Evolutionary conservation across 1,284 basidiomycete genomes (phyloP), one percentile per base, ranked within the genome.

Genomic region (Cystobasidium pallidum): DNA sequence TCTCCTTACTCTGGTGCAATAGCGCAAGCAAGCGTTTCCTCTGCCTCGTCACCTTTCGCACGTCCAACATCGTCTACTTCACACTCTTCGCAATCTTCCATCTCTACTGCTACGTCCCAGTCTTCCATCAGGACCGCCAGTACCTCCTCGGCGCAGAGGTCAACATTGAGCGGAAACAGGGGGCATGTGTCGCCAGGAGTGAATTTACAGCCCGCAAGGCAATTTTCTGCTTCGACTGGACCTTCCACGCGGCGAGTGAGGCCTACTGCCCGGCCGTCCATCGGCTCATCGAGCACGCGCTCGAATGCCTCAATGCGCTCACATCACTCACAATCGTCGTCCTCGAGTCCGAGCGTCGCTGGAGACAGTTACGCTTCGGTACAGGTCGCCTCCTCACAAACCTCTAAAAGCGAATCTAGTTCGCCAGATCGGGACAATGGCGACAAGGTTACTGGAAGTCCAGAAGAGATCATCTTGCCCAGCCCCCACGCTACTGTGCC

Each of bases 91-190:
- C 68, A 64, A 34, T 71, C 68, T 24, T 63, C 59, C 21, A 34
- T 71, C 28, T 71, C 68, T 7, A 71, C 68, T 24, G 62, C 68
- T 19, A 71, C 68, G 1, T 71, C 68, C 19, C 30, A 41, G 15
- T 71, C 68, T 7, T 63, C 68, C 30, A 64, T 71, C 7, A 36
- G 68, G 28, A 71, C 68, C 28, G 68, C 68, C 13, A 62, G 57
- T 21, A 71, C 68, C 17, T 71, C 68, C 19, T 71, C 68, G 2
- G 68, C 68, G 1, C 58, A 55, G 61, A n/a, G 39, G 15, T 55
- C 49, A 24, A 71, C 24, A 0, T 34, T 51, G 36, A 21, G 61
- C n/a, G n/a, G 30, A 28, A 26, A 41, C 24, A 19, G 28, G 34
- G 45, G 59, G 3, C 51, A 63, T 24, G 43, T 26, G 24, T 66